Evolutionary conservation across 192 early-diverging fungal species (phyloP).

Genomic region (Martensiomyces pterosporus): DNA sequence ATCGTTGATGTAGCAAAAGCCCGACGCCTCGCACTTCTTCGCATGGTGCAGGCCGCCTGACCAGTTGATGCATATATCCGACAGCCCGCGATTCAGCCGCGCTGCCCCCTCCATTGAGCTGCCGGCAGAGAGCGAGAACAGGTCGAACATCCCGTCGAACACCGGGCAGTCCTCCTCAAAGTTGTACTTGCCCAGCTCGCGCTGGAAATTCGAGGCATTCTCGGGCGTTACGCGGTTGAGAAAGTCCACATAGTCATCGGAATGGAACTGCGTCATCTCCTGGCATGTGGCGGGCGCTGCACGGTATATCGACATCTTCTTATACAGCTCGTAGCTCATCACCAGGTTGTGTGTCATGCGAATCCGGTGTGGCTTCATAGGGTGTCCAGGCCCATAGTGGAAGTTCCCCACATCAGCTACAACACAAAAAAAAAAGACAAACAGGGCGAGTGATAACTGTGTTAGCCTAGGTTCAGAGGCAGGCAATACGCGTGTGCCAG

Average conservation of each 20-base stretch:
- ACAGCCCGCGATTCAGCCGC: slow-evolving; percentile 73
- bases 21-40: slow-evolving; percentile 92
- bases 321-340: slow-evolving; percentile 92
- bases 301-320: slow-evolving; percentile 85
- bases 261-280: slow-evolving; percentile 95
- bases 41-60: slow-evolving; percentile 96
- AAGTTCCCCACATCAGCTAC: slow-evolving; percentile 70
- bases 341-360: slow-evolving; percentile 96
- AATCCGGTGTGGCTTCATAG: slow-evolving; percentile 98
- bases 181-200: slow-evolving; percentile 69
- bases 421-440: neutral
- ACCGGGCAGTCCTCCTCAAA: slow-evolving; percentile 97
- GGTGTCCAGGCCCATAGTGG: slow-evolving; percentile 91
- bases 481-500: too few relatives aligned
- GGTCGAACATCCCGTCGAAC: slow-evolving; percentile 96
- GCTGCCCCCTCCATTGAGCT: slow-evolving; percentile 94
- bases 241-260: slow-evolving; percentile 94
- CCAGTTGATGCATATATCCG: slow-evolving; percentile 97
- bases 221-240: slow-evolving; percentile 77
- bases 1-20: slow-evolving; percentile 99
- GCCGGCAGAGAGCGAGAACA: slow-evolving; percentile 86
- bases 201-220: slow-evolving; percentile 62
- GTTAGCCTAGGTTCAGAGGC: too few relatives aligned
- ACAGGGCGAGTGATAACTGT: too few relatives aligned
- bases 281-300: slow-evolving; percentile 81